Conservation (phyloP, 441 rosid species). For the Erodium texanum region DNA sequence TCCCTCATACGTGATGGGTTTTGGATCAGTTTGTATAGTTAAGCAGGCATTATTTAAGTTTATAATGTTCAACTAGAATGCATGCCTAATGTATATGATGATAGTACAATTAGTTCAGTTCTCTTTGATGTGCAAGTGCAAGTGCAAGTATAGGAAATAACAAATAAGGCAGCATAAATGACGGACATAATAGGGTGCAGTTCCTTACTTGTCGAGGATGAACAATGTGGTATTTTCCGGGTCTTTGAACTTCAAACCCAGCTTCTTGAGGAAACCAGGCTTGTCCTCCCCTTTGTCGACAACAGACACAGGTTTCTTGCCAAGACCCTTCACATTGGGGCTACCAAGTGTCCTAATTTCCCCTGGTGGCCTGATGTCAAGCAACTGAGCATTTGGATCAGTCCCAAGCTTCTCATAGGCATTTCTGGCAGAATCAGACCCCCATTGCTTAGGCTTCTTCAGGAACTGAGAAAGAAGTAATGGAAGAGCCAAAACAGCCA, state of each 20-base stretch:
- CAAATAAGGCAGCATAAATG: constrained; percentile 77
- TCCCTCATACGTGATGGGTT: neutral
- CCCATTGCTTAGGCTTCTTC: constrained; percentile 56
- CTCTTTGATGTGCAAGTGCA: too few species aligned
- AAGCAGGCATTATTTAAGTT: too few species aligned
- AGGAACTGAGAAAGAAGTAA: constrained; percentile 58
- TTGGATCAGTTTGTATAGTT: too few species aligned
- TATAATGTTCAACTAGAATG: too few species aligned
- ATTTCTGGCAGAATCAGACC: constrained; percentile 67
- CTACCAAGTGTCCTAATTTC: constrained; percentile 60
- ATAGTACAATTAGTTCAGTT: too few species aligned
- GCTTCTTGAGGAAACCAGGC: constrained; percentile 75
- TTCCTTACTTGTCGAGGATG: constrained; percentile 88
- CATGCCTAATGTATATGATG: too few species aligned
- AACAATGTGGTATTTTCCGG: constrained; percentile 74
- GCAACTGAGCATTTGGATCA: constrained; percentile 57
- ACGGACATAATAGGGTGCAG: constrained; percentile 44
- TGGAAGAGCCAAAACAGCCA: constrained; percentile 58
- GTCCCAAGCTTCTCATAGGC: constrained; percentile 69
- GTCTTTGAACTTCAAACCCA: constrained; percentile 73
- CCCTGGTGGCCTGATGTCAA: constrained; percentile 60
- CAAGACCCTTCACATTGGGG: constrained; percentile 64
- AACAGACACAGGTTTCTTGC: constrained; percentile 55
- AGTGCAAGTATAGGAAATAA: constrained; percentile 54
- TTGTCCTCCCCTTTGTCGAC: constrained; percentile 69